phyloP scores from a whole-genome alignment of 2,329 filamentous ascomycete species.

The Fusarium robinianum region DNA sequence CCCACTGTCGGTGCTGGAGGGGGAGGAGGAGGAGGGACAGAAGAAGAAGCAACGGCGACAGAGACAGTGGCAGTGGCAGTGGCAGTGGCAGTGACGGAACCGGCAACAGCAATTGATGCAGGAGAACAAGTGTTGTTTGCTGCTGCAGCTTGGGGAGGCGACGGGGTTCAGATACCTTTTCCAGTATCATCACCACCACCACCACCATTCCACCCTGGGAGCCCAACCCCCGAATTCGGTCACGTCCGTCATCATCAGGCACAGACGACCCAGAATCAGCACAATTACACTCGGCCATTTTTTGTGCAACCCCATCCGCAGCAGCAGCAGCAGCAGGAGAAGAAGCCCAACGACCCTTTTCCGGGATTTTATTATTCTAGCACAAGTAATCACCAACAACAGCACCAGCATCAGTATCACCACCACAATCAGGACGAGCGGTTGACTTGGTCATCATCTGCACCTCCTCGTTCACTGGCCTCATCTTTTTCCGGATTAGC shows the following conservation, averaged over 20 bases:
- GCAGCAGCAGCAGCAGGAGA: too few species aligned
- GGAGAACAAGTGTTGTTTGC: constrained; percentile 13
- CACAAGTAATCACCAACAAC: constrained; percentile 11
- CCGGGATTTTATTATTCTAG: constrained; percentile 15
- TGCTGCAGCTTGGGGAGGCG: too few species aligned
- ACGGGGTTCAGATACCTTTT: too few species aligned
- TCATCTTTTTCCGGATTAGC: constrained; percentile 17
- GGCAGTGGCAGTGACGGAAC: constrained; percentile 1
- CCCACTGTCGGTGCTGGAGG: constrained; percentile 5
- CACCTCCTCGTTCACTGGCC: constrained; percentile 9
- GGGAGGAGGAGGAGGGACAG: too few species aligned
- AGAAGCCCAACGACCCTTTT: too few species aligned
- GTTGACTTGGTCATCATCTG: constrained; percentile 23
- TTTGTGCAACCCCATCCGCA: constrained; percentile 11
- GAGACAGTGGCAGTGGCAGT: constrained; percentile 3
- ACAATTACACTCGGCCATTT: too few species aligned
- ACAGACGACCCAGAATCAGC: too few species aligned
- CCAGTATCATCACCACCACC: constrained; percentile 24
- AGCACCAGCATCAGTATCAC: constrained; percentile 19
- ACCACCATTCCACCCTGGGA: too few species aligned
- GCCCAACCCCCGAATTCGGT: too few species aligned
- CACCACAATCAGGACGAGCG: constrained; percentile 15
- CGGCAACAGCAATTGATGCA: constrained; percentile 16
- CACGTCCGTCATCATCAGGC: too few species aligned
- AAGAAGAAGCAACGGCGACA: constrained; percentile 1